Conservation (phyloP, 176 grass and related monocot species). For the Thinopyrum elongatum region DNA sequence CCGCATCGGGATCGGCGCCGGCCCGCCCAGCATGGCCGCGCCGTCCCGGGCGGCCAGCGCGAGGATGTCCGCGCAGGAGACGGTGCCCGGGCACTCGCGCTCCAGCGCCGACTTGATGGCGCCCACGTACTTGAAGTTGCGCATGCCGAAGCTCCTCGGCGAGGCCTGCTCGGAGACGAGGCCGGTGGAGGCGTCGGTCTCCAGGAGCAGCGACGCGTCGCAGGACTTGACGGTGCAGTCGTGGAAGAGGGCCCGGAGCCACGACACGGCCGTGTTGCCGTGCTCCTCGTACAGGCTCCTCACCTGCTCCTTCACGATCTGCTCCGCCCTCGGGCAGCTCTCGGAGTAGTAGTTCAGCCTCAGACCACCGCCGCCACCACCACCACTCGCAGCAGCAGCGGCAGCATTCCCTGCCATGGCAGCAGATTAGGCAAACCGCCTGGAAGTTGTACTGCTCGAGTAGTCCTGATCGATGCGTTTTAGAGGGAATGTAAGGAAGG, state of each 20-base stretch:
- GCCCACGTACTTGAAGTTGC: conserved; percentile 54
- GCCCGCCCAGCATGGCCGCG: conserved; percentile 35
- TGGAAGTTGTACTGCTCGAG: neutral
- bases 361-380: neutral
- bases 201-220: conserved; percentile 44
- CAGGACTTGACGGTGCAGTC: conserved; percentile 47
- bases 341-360: conserved; percentile 10
- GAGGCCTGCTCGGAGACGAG: conserved; percentile 39
- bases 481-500: no score
- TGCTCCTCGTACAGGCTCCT: conserved; percentile 37
- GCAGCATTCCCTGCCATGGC: neutral
- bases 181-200: neutral
- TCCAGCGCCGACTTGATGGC: conserved; percentile 39
- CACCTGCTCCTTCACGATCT: conserved; percentile 34
- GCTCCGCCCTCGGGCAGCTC: conserved; percentile 40
- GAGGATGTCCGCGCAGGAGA: conserved; percentile 81
- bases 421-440: neutral
- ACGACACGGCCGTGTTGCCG: conserved; percentile 52
- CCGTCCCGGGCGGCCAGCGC: conserved; percentile 61
- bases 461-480: no score
- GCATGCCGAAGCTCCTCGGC: conserved; percentile 47
- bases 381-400: neutral
- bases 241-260: conserved; percentile 48
- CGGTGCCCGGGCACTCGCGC: conserved; percentile 43
- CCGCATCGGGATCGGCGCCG: conserved; percentile 26